Percentiles rank a stretch among this genome's conserved stretches.
Conservation (phyloP, 805 yeast species). For the Clavispora asparagi region DNA sequence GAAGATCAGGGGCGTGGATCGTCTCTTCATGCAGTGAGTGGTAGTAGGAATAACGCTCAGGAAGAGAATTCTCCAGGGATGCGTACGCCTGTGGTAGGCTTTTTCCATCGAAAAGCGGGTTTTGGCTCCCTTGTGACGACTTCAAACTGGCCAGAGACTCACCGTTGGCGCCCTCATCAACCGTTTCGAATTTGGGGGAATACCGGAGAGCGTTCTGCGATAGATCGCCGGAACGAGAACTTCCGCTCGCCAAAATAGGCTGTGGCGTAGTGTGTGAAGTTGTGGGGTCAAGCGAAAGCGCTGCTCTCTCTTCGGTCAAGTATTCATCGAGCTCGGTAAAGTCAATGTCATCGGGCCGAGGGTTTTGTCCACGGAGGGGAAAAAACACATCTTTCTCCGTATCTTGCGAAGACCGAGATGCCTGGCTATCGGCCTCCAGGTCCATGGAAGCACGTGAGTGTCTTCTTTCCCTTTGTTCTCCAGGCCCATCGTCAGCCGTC, state of each 20-base stretch:
- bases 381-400: constrained; percentile 2
- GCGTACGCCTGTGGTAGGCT: neutral
- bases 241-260: neutral
- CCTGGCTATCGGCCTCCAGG: neutral
- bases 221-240: neutral
- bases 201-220: neutral
- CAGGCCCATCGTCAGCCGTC: neutral
- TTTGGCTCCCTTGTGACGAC: neutral
- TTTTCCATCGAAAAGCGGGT: no score
- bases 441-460: neutral
- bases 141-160: neutral
- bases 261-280: neutral
- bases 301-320: neutral
- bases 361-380: neutral
- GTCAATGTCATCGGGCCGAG: neutral
- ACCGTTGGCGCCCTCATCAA: neutral
- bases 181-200: neutral
- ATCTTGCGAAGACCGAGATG: neutral
- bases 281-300: neutral
- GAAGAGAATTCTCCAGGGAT: neutral
- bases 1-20: constrained; percentile 1
- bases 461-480: neutral
- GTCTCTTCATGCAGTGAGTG: neutral
- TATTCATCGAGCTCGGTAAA: constrained; percentile 1
- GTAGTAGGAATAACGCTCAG: neutral